Percentiles rank a stretch among this genome's conserved stretches.
Evolutionary conservation across 2,329 filamentous ascomycete species (phyloP).

Genomic region (Aureobasidium sp.): DNA sequence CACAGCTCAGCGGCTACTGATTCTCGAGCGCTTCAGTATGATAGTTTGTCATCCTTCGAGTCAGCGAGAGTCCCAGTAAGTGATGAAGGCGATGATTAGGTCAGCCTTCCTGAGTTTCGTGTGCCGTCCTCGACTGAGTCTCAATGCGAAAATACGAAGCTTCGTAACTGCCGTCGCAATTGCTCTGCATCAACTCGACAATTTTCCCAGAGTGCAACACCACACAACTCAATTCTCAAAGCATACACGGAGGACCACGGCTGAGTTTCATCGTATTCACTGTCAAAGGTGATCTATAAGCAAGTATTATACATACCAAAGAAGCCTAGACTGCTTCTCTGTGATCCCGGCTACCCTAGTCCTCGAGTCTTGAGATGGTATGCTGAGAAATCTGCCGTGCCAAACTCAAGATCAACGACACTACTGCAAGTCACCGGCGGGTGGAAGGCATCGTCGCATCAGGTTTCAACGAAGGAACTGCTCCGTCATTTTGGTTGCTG

Average conservation of each 20-base stretch:
- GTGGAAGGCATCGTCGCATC: not conserved
- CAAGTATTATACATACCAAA: not conserved
- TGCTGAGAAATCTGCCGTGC: not conserved
- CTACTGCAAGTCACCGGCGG: slow-evolving; percentile 8
- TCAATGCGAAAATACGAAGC: not conserved
- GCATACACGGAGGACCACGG: not conserved
- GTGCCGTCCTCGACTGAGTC: no score
- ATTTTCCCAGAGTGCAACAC: no score
- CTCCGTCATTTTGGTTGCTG: slow-evolving; percentile 2
- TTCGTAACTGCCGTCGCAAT: not conserved
- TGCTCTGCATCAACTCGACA: not conserved
- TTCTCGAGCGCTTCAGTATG: not conserved
- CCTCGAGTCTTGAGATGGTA: no score
- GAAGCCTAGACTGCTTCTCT: not conserved
- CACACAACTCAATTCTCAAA: not conserved
- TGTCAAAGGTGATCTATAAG: not conserved
- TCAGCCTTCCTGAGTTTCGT: no score
- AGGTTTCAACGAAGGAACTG: slow-evolving; percentile 7
- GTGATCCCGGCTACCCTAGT: not conserved
- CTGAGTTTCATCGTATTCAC: not conserved
- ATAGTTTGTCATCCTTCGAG: not conserved
- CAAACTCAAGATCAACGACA: not conserved
- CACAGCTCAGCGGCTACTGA: not conserved
- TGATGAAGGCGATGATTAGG: no score
- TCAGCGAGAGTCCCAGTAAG: no score